Conservation (phyloP, 2,329 filamentous ascomycete genomes). For the Fusarium nanum region DNA sequence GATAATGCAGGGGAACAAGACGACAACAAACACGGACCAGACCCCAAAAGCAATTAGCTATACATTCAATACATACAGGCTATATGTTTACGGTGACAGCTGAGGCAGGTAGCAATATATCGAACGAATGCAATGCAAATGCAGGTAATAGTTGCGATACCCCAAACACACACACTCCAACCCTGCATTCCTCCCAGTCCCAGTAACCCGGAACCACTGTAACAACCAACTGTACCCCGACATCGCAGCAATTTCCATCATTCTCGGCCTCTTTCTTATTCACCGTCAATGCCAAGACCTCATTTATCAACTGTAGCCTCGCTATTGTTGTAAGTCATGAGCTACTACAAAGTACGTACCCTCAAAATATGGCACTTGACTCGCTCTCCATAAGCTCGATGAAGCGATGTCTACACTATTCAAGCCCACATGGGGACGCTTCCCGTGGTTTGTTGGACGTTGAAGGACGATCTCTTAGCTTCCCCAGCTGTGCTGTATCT, state of each 20-base stretch:
- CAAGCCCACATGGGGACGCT: conserved; percentile 18
- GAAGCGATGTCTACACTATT: conserved; percentile 8
- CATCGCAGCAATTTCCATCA: conserved; percentile 4
- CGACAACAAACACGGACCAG: conserved; percentile 15
- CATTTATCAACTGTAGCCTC: neutral
- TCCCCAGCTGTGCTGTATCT: conserved; percentile 19
- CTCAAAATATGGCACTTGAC: conserved; percentile 27
- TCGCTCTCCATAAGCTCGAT: neutral
- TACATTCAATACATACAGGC: neutral
- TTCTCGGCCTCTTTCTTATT: neutral
- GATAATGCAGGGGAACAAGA: conserved; percentile 18
- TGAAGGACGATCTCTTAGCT: conserved; percentile 15
- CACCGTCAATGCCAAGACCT: conserved; percentile 10
- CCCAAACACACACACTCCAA: neutral
- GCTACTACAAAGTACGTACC: neutral
- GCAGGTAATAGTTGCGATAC: neutral
- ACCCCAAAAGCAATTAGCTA: conserved; percentile 16
- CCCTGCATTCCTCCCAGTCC: conserved; percentile 27
- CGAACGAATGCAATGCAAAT: neutral
- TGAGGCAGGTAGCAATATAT: neutral
- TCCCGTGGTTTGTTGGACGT: conserved; percentile 2
- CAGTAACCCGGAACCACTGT: conserved; percentile 23
- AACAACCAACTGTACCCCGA: neutral
- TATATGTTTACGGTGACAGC: neutral
- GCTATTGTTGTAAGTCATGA: neutral